Evolutionary conservation across 306 rosid genomes (phyloP).

Genomic region (Cicer judaicum): DNA sequence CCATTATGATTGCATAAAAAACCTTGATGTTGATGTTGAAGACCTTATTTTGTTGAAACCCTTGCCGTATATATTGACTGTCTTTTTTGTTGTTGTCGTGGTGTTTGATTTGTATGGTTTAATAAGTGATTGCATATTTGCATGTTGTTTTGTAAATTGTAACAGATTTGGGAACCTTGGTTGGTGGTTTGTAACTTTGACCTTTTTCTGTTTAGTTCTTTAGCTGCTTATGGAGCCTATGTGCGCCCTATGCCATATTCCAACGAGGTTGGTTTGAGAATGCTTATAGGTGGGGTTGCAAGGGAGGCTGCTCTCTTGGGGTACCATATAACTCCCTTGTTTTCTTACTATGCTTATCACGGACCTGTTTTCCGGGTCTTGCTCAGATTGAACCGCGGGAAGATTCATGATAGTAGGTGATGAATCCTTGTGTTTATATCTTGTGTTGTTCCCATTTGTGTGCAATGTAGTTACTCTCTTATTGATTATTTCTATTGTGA

Average conservation of each 20-base stretch:
- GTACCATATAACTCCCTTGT: constrained; percentile 72
- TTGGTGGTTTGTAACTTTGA: constrained; percentile 16
- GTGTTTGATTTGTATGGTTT: constrained; percentile 15
- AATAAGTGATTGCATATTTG: constrained; percentile 2
- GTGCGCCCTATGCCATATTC: constrained; percentile 86
- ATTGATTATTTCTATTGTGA: constrained; percentile 12
- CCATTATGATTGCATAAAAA: neutral
- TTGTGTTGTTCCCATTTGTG: neutral
- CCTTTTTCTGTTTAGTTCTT: constrained; percentile 60
- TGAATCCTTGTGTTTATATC: constrained; percentile 5
- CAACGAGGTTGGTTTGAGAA: constrained; percentile 87
- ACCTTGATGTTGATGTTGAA: neutral
- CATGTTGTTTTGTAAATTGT: constrained; percentile 34
- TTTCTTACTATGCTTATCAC: constrained; percentile 82
- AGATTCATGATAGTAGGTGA: constrained; percentile 71
- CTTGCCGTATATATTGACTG: neutral
- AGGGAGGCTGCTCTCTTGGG: constrained; percentile 90
- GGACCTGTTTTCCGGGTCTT: constrained; percentile 93
- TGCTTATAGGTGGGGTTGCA: constrained; percentile 95
- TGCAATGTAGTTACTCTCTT: constrained; percentile 12
- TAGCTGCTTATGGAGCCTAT: constrained; percentile 96
- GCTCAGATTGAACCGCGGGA: constrained; percentile 77
- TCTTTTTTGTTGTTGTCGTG: neutral
- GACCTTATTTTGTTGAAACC: neutral
- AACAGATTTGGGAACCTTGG: constrained; percentile 19